Evolutionary conservation across 257 asterid genomes (phyloP), one percentile per base, ranked within the genome.

Genomic region (Gynochthodes officinalis): DNA sequence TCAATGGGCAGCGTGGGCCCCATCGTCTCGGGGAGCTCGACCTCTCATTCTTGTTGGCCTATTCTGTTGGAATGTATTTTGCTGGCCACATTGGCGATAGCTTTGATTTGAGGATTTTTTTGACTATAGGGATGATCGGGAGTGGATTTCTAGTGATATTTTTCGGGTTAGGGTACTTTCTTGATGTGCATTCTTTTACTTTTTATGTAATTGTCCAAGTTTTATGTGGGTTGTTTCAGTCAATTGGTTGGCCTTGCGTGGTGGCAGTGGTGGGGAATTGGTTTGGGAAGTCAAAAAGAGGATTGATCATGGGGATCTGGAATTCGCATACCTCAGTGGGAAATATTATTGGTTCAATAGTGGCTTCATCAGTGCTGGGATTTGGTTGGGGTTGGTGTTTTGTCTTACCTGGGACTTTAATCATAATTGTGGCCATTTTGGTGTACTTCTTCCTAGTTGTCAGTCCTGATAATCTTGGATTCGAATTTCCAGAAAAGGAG

Each of bases 311-410:
- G 97, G 96, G 97, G 53, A 82, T 89, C 2, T 95, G 99, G 99
- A 87, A 75, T 73, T 91, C 99, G 2, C 96, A 95, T 73, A 87
- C 95, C 28, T 90, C 99, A 1, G 84, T 95, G 7, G 99, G 99
- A 39, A 91, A 95, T 73, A 85, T 95, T 59, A 57, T 89, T 23
- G 99, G 99, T 14, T 89, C 99, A n/a, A 12, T 95, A 12, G 82
- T 92, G 23, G 99, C 99, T 70, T 91, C 99, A 4, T 86, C 96
- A 27, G 89, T 83, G 64, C 75, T 95, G 83, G 89, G 90, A 7
- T 86, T 75, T 14, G 99, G 99, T 16, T 95, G 99, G 98, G 99
- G 99, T 18, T 94, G 99, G 99, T 88, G 97, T 21, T 94, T 94
- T 73, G 76, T 94, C 32, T 77, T 91, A 62, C 99, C 99, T 5